These are phyloP conservation scores for Aureobasidium pullulans DNA, from an alignment of 2,329 filamentous ascomycete species.

Conservation along the genomic window DNA sequence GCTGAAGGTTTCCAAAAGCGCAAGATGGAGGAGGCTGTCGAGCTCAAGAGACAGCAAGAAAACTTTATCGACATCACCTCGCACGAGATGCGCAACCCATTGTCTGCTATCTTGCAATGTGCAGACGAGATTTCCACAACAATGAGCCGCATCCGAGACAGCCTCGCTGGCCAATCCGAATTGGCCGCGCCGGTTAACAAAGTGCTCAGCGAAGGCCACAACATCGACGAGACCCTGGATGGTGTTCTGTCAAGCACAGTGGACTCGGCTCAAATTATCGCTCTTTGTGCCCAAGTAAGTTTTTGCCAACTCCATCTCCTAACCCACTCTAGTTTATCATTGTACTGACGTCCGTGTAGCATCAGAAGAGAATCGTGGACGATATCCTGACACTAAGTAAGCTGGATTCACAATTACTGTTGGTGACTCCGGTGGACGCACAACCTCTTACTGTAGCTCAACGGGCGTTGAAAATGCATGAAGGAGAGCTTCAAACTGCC, in stretches of 20 bases:
- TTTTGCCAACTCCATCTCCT: not conserved
- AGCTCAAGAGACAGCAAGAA: conserved; percentile 73
- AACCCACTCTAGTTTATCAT: not conserved
- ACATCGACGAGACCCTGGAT: conserved; percentile 31
- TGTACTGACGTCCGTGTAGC: conserved; percentile 25
- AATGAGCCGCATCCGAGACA: conserved; percentile 35
- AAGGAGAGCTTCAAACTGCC: conserved; percentile 62
- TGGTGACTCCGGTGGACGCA: conserved; percentile 63
- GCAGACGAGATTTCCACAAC: conserved; percentile 63
- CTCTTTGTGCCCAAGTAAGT: conserved; percentile 57
- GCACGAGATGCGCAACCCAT: conserved; percentile 39
- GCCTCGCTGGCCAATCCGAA: conserved; percentile 32
- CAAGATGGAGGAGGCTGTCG: conserved; percentile 71
- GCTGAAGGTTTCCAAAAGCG: conserved; percentile 73
- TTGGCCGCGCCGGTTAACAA: not conserved
- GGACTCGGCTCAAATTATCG: conserved; percentile 70
- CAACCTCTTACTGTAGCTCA: conserved; percentile 61
- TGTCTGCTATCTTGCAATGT: conserved; percentile 62
- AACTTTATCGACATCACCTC: conserved; percentile 54
- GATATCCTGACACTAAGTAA: conserved; percentile 68
- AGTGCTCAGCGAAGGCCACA: not conserved
- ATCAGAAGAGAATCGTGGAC: conserved; percentile 74
- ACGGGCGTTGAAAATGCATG: conserved; percentile 68
- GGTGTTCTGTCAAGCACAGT: conserved; percentile 53
- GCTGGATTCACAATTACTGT: conserved; percentile 65